Percentiles rank a stretch among this genome's conserved stretches.
phyloP scores from a whole-genome alignment of 208 protist genomes.

The Trypanosoma lewisi region DNA sequence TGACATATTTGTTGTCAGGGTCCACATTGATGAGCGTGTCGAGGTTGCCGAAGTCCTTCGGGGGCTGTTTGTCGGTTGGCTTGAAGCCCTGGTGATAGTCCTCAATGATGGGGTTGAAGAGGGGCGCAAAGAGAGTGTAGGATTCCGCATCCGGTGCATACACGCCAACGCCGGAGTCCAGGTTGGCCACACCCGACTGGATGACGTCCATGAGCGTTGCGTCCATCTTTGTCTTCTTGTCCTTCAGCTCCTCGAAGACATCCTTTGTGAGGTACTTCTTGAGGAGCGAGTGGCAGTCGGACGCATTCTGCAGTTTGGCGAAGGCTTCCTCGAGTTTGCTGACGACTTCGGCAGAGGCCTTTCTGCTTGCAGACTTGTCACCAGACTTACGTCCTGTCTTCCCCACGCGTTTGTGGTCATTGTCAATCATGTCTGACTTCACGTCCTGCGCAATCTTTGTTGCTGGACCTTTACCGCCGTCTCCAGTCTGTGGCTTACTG shows the following conservation, averaged over 20 bases:
- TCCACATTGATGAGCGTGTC: conserved; percentile 36
- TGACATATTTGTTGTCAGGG: conserved; percentile 54
- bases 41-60: conserved; percentile 48
- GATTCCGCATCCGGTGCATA: conserved; percentile 61
- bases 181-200: conserved; percentile 55
- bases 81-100: conserved; percentile 60
- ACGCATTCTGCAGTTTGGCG: conserved; percentile 21
- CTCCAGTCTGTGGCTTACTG: too few species aligned
- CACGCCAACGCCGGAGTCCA: conserved; percentile 45
- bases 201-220: conserved; percentile 54
- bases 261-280: conserved; percentile 54
- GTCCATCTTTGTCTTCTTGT: conserved; percentile 36
- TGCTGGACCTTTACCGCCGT: too few species aligned
- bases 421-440: neutral
- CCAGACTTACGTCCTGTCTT: too few species aligned
- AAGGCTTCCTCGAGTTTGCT: conserved; percentile 8
- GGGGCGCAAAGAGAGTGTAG: conserved; percentile 49
- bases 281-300: conserved; percentile 43
- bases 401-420: neutral
- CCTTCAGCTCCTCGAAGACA: conserved; percentile 46
- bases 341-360: neutral
- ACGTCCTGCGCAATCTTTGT: neutral
- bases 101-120: conserved; percentile 57
- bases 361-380: too few species aligned
- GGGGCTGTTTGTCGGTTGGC: conserved; percentile 48